These are phyloP conservation scores for Cicer pinnatifidum DNA, from an alignment of 306 rosid species.

Conservation along the genomic window DNA sequence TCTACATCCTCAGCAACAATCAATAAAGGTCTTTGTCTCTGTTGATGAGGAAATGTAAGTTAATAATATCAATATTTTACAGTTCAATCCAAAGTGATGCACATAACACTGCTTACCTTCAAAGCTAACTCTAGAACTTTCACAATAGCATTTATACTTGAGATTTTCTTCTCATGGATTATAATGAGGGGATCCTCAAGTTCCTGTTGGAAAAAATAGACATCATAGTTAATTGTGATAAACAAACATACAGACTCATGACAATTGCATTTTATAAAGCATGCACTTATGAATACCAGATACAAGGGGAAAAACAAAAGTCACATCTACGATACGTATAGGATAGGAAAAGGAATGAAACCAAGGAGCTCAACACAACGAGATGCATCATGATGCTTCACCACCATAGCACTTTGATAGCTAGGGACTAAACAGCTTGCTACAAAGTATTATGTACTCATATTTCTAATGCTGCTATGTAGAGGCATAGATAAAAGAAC, in stretches of 20 bases:
- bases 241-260: neutral
- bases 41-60: slow-evolving; percentile 39
- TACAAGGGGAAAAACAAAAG: neutral
- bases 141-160: slow-evolving; percentile 78
- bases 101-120: slow-evolving; percentile 58
- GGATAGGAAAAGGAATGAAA: neutral
- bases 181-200: slow-evolving; percentile 91
- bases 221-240: neutral
- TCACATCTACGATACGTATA: neutral
- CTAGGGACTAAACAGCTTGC: neutral
- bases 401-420: neutral
- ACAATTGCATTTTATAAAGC: neutral
- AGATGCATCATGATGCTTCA: neutral
- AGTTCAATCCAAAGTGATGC: slow-evolving; percentile 25
- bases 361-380: neutral
- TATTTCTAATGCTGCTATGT: neutral
- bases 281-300: neutral
- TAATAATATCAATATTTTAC: slow-evolving; percentile 15
- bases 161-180: slow-evolving; percentile 96
- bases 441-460: neutral
- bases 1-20: slow-evolving; percentile 94
- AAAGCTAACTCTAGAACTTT: slow-evolving; percentile 93
- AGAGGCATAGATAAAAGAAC: slow-evolving; percentile 40
- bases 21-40: slow-evolving; percentile 89
- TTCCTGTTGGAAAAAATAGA: slow-evolving; percentile 61